These are phyloP conservation scores for Avena sativa DNA, from an alignment of 176 grass and related monocot species.

Conservation along the genomic window DNA sequence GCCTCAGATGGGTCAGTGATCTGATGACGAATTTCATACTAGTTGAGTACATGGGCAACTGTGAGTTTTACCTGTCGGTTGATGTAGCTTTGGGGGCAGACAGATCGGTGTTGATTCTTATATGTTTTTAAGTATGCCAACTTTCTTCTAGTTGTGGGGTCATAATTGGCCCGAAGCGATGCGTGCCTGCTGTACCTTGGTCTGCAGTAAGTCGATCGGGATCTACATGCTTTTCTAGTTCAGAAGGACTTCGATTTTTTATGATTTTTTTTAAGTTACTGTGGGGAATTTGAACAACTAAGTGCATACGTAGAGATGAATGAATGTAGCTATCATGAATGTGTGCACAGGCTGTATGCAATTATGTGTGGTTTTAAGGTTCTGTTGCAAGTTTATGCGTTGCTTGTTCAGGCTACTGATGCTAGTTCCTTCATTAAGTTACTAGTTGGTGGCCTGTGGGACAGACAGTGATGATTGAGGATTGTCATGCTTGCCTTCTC, in stretches of 20 bases:
- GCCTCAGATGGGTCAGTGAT: background rate
- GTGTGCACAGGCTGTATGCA: background rate
- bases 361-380: background rate
- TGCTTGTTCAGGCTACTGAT: background rate
- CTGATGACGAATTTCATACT: background rate
- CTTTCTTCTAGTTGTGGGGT: background rate
- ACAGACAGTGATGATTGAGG: background rate
- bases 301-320: background rate
- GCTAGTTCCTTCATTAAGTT: background rate
- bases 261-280: background rate
- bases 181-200: background rate
- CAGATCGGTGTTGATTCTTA: background rate
- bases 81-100: background rate
- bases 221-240: background rate
- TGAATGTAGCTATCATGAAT: background rate
- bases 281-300: background rate
- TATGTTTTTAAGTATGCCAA: background rate
- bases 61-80: background rate
- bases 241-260: background rate
- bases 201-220: background rate
- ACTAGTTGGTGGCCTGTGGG: background rate
- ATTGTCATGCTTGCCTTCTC: too few relatives aligned
- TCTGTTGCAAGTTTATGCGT: background rate
- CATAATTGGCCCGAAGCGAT: background rate
- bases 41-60: background rate